Conservation (phyloP, 441 rosid genomes). For the Aquilaria agallochum region DNA sequence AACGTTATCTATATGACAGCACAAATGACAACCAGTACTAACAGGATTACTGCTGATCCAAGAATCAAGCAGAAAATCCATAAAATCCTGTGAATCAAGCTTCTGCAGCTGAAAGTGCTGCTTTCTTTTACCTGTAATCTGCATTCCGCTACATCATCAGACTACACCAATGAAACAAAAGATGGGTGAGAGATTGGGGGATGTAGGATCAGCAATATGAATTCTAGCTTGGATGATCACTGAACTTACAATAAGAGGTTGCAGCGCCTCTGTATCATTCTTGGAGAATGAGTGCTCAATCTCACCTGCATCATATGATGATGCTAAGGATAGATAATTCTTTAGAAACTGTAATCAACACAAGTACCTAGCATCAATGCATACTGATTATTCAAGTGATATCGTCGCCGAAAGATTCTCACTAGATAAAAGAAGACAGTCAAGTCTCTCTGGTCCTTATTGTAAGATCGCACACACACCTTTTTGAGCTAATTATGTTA, state of each 20-base stretch:
- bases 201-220: neutral
- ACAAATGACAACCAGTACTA: slow-evolving; percentile 33
- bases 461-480: no score
- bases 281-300: slow-evolving; percentile 5
- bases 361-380: neutral
- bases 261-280: slow-evolving; percentile 26
- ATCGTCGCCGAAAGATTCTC: no score
- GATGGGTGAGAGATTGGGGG: neutral
- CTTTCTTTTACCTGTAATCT: slow-evolving; percentile 18
- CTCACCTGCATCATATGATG: slow-evolving; percentile 22
- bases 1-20: slow-evolving; percentile 21
- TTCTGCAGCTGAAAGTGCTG: slow-evolving; percentile 4
- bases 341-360: neutral
- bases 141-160: slow-evolving; percentile 17
- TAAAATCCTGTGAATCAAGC: slow-evolving; percentile 19
- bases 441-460: no score
- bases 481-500: no score
- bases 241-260: slow-evolving; percentile 37
- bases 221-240: slow-evolving; percentile 2
- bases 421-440: no score
- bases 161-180: slow-evolving; percentile 17
- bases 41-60: slow-evolving; percentile 29
- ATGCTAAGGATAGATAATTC: no score
- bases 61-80: slow-evolving; percentile 21
- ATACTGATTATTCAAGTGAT: no score